These are phyloP conservation scores for Graphium sp. DNA, from an alignment of 2,329 filamentous ascomycete genomes.

Conservation along the genomic window DNA sequence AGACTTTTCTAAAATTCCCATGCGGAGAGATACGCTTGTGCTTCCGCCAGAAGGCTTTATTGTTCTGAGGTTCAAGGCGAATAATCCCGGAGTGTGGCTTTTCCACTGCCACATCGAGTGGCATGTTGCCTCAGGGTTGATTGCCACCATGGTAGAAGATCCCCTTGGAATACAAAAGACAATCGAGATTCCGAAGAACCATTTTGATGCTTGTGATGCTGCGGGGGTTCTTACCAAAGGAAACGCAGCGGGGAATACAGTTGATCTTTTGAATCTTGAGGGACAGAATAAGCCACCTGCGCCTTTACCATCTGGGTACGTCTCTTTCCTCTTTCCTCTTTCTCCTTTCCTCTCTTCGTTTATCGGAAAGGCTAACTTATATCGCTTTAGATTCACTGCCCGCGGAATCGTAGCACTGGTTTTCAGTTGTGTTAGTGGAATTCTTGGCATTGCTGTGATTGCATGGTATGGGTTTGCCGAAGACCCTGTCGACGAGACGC, in stretches of 20 bases:
- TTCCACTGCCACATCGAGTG: conserved; percentile 34
- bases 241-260: conserved; percentile 43
- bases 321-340: conserved; percentile 4
- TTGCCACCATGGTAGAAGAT: conserved; percentile 13
- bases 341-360: conserved; percentile 3
- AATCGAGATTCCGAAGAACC: conserved; percentile 37
- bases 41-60: conserved; percentile 28
- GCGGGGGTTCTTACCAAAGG: conserved; percentile 25
- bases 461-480: conserved; percentile 1
- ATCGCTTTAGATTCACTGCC: conserved; percentile 45
- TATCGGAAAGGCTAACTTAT: too few relatives aligned
- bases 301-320: conserved; percentile 45
- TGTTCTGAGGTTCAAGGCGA: conserved; percentile 24
- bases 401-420: conserved; percentile 59
- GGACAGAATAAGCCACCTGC: conserved; percentile 30
- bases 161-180: conserved; percentile 25
- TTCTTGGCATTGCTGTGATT: conserved; percentile 40
- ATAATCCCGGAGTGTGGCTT: conserved; percentile 27
- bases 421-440: conserved; percentile 52
- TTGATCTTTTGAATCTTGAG: conserved; percentile 29
- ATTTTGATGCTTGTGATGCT: conserved; percentile 20
- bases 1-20: conserved; percentile 18
- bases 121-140: conserved; percentile 27
- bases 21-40: conserved; percentile 29
- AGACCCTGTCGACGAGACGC: too few relatives aligned